Percentiles rank a stretch among this genome's conserved stretches.
Conservation (phyloP, 768 basidiomycete species). For the Strobilomyces dryophilus region DNA sequence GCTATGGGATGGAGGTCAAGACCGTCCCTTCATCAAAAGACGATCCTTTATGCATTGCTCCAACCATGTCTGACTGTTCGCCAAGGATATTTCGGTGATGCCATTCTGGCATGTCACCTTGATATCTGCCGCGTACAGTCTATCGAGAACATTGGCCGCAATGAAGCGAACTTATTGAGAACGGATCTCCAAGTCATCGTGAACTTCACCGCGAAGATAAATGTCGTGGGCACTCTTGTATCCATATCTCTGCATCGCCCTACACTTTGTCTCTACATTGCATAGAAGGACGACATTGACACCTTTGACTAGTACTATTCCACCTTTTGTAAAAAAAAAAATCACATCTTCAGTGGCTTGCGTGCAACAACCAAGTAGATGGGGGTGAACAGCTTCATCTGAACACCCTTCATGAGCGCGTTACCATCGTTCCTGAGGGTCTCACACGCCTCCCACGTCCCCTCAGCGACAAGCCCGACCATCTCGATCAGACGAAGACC, state of each 20-base stretch:
- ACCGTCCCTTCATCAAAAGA: background rate
- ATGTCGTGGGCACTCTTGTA: no score
- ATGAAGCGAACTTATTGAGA: no score
- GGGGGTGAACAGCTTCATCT: constrained; percentile 52
- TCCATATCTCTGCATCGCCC: no score
- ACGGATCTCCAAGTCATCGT: no score
- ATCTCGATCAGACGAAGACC: constrained; percentile 74
- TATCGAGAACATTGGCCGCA: constrained; percentile 53
- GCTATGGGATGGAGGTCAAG: constrained; percentile 61
- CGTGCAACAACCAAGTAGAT: constrained; percentile 38
- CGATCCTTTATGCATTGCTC: constrained; percentile 63
- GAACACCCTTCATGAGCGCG: no score
- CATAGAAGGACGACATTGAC: no score
- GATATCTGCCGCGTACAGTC: constrained; percentile 80
- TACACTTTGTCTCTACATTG: no score
- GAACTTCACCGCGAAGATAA: no score
- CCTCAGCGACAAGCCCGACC: constrained; percentile 81
- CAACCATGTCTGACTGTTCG: constrained; percentile 85
- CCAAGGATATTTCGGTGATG: constrained; percentile 73
- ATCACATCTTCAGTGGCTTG: constrained; percentile 37
- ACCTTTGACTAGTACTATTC: no score
- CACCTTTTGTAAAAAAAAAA: no score
- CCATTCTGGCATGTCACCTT: constrained; percentile 78
- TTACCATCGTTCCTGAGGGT: constrained; percentile 11
- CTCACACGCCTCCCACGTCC: constrained; percentile 88